Percentiles rank a stretch among this genome's conserved stretches.
These are phyloP conservation scores for Orbilia oligospora DNA, from an alignment of 2,329 filamentous ascomycete genomes.

Conservation along the genomic window DNA sequence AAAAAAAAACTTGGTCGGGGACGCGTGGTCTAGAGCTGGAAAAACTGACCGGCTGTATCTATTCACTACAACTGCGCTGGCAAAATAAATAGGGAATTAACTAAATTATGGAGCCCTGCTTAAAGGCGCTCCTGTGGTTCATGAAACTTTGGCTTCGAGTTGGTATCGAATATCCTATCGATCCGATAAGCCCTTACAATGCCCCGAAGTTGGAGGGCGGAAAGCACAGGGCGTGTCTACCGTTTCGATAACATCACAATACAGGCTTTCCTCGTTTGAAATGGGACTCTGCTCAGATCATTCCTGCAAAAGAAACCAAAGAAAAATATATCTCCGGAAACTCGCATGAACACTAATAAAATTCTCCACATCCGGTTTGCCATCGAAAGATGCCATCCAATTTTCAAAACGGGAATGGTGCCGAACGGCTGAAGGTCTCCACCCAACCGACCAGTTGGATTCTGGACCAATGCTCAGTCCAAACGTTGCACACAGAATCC, in stretches of 20 bases:
- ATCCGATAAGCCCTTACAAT: not conserved
- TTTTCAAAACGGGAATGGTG: slow-evolving; percentile 36
- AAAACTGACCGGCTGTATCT: not conserved
- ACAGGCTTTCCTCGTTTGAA: not conserved
- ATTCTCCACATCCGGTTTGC: slow-evolving; percentile 25
- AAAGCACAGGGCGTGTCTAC: not conserved
- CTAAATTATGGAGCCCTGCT: not conserved
- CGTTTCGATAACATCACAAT: not conserved
- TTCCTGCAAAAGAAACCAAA: not conserved
- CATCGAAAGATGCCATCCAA: not conserved
- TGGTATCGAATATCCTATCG: not conserved
- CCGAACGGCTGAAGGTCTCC: slow-evolving; percentile 40
- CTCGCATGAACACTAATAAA: not conserved
- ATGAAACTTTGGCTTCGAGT: not conserved
- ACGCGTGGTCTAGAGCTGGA: slow-evolving; percentile 11
- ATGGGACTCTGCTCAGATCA: not conserved
- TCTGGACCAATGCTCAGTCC: not conserved
- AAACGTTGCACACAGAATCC: slow-evolving; percentile 20
- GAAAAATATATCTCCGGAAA: slow-evolving; percentile 17
- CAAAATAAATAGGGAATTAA: not conserved
- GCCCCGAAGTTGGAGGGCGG: not conserved
- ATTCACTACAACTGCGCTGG: not conserved
- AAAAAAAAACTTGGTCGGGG: not conserved
- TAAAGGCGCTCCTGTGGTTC: not conserved
- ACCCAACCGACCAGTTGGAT: not conserved